Percentiles rank a stretch among this genome's conserved stretches.
Evolutionary conservation across 805 yeast genomes (phyloP).

Genomic region (Kazachstania taianensis): DNA sequence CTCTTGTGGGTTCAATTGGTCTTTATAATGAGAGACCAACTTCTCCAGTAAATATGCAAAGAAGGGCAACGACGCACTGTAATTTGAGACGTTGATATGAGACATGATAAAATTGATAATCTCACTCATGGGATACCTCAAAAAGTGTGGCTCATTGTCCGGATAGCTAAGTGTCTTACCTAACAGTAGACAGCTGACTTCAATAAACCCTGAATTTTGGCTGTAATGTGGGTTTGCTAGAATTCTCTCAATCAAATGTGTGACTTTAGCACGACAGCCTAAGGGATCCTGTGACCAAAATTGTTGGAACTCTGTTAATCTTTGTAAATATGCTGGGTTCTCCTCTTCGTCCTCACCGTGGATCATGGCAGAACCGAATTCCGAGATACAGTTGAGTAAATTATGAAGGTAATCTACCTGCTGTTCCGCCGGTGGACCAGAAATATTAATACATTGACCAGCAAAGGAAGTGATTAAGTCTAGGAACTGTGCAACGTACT

Average conservation of each 20-base stretch:
- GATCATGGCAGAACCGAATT: constrained; percentile 60
- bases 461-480: constrained; percentile 23
- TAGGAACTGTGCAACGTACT: constrained; percentile 28
- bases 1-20: constrained; percentile 23
- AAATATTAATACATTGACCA: constrained; percentile 6
- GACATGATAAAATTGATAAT: constrained; percentile 20
- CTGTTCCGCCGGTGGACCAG: constrained; percentile 5
- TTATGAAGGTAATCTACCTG: constrained; percentile 43
- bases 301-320: constrained; percentile 21
- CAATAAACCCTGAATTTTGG: constrained; percentile 43
- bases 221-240: constrained; percentile 27
- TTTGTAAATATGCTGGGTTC: constrained; percentile 16
- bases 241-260: constrained; percentile 36
- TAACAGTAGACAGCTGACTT: constrained; percentile 52
- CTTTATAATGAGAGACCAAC: constrained; percentile 32
- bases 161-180: constrained; percentile 23
- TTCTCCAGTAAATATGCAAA: constrained; percentile 38
- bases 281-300: constrained; percentile 45
- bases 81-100: constrained; percentile 20
- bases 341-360: constrained; percentile 38
- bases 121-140: constrained; percentile 21
- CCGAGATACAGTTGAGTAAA: constrained; percentile 52
- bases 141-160: constrained; percentile 25
- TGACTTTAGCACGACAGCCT: constrained; percentile 34
- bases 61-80: constrained; percentile 32